Percentiles rank a stretch among this genome's conserved stretches.
These are phyloP conservation scores for Ustilago esculenta DNA, from an alignment of 1,284 basidiomycete species.

Conservation along the genomic window DNA sequence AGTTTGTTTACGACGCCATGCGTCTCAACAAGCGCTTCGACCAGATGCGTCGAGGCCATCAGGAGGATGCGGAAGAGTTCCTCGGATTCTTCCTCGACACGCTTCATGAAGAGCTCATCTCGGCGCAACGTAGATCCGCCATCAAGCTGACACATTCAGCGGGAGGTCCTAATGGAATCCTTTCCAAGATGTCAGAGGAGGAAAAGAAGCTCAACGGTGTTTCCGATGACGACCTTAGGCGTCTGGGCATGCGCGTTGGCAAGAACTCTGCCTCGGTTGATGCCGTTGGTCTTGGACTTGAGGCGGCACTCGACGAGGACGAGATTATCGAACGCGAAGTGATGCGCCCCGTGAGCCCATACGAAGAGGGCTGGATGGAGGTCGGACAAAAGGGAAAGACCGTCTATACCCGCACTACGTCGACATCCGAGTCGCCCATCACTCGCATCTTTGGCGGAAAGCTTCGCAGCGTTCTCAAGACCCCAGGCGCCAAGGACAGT, in stretches of 20 bases:
- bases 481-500: constrained; percentile 83
- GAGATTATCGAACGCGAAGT: constrained; percentile 71
- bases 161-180: constrained; percentile 30
- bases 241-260: constrained; percentile 28
- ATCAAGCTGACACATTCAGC: constrained; percentile 65
- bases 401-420: constrained; percentile 82
- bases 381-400: constrained; percentile 89
- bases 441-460: constrained; percentile 93
- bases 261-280: constrained; percentile 18
- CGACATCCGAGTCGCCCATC: constrained; percentile 84
- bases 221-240: constrained; percentile 31
- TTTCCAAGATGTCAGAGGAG: constrained; percentile 38
- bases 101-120: constrained; percentile 88
- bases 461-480: constrained; percentile 84
- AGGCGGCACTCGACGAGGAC: constrained; percentile 65
- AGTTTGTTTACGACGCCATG: constrained; percentile 93
- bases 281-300: constrained; percentile 17
- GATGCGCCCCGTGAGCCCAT: constrained; percentile 57
- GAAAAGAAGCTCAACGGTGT: constrained; percentile 48
- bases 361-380: constrained; percentile 78
- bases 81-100: constrained; percentile 97
- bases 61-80: constrained; percentile 99
- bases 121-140: constrained; percentile 71
- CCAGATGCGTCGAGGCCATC: constrained; percentile 89
- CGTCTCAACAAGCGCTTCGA: constrained; percentile 94